Base-by-base conservation (phyloP, 2,329 filamentous ascomycete species). In the Aplosporella prunicola region DNA sequence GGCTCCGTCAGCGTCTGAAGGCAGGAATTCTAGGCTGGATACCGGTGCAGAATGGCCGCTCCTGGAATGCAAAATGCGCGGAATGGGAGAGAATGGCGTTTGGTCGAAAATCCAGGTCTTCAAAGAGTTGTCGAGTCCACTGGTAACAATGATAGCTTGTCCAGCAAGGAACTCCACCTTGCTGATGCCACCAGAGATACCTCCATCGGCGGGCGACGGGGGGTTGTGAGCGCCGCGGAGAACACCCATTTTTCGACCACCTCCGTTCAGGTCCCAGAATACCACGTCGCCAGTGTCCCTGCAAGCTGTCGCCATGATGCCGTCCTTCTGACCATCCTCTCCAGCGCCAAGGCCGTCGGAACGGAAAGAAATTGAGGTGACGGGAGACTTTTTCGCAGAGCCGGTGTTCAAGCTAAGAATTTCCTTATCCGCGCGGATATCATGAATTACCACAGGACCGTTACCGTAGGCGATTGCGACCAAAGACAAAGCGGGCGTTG, bases 101-200 rank as follows among this genome's bases (percentile, higher is more conserved):
- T 93, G 81, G 52, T 96, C 89, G 50, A 95, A 94, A 43, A 96
- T 91, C 89, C 89, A 95, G 5, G 87, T 88, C 57, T 89, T 93
- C 42, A 98, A 66, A 8, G 88, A 85, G 61, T 98, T 98, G 58
- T 98, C 91, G 32, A 83, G 71, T 4, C 91, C 93, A 46, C 86
- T 91, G 8, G 87, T 94, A 18, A 96, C 69, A 27, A 98, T 74
- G 3, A 96, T 81, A 5, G 86, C 82, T 56, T 98, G 93, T 0
- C 88, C 89, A 11, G 80, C 67, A 9, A 98, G 68, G 51, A 98
- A 98, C 51, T 95, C 85, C 14, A 93, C 67, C 53, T 83, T 88
- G 64, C 79, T 93, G 31, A 95, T 75, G 4, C 88, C 89, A 18
- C 84, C 82, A 10, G 76, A 71, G 13, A 82, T 71, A 3, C 55